phyloP scores from a whole-genome alignment of 208 protist species.

The Naegleria lovaniensis region DNA sequence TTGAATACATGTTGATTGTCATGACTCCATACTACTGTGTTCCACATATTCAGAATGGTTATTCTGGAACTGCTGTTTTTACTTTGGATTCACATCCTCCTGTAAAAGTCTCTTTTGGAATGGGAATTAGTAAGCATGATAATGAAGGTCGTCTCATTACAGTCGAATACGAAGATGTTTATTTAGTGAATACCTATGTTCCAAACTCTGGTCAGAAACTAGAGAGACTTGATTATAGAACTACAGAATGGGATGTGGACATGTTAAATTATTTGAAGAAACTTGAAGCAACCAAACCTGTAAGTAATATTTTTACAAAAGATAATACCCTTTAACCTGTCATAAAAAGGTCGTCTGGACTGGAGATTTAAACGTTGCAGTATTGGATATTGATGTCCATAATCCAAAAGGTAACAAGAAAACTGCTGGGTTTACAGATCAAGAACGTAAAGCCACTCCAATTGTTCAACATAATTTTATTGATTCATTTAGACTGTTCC shows the following conservation, averaged over 20 bases:
- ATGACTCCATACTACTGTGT: too few relatives aligned
- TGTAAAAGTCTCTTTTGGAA: background rate
- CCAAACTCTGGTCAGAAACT: conserved; percentile 79
- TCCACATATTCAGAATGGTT: too few relatives aligned
- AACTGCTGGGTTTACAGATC: conserved; percentile 75
- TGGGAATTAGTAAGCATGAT: conserved; percentile 44
- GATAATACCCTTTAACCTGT: too few relatives aligned
- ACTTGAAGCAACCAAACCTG: conserved; percentile 36
- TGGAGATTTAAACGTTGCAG: conserved; percentile 84
- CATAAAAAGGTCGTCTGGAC: conserved; percentile 74
- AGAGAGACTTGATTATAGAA: conserved; percentile 70
- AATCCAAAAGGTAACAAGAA: conserved; percentile 78
- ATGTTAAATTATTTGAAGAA: conserved; percentile 47
- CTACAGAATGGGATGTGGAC: conserved; percentile 62
- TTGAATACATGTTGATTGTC: conserved; percentile 53
- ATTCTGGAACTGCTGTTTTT: conserved; percentile 75
- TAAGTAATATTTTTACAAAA: conserved; percentile 21
- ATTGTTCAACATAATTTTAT: conserved; percentile 44
- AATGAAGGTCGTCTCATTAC: conserved; percentile 75
- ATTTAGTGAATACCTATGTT: conserved; percentile 81
- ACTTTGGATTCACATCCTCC: conserved; percentile 40
- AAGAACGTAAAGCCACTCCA: conserved; percentile 70
- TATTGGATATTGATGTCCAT: conserved; percentile 73
- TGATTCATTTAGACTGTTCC: conserved; percentile 74
- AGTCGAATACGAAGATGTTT: conserved; percentile 62